Percentiles rank a stretch among this genome's conserved stretches.
Conservation (phyloP, 1,139 yeast genomes). For the Pichia sp. region DNA sequence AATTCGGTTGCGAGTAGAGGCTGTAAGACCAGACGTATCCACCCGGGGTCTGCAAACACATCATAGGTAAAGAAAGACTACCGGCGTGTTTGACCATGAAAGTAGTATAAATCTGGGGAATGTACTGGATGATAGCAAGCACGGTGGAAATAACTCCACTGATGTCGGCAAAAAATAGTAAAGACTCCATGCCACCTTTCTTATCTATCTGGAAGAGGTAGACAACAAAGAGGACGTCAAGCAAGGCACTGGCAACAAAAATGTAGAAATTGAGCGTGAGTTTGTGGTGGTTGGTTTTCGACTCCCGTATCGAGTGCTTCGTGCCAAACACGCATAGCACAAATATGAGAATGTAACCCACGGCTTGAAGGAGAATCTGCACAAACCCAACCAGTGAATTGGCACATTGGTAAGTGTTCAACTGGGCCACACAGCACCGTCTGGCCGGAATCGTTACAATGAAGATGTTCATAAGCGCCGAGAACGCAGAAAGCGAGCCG, state of each 20-base stretch:
- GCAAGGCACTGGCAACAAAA: slow-evolving; percentile 23
- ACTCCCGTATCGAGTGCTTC: slow-evolving; percentile 43
- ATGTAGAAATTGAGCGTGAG: slow-evolving; percentile 40
- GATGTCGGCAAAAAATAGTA: slow-evolving; percentile 45
- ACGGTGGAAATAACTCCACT: slow-evolving; percentile 62
- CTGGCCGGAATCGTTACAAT: slow-evolving; percentile 55
- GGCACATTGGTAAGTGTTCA: slow-evolving; percentile 55
- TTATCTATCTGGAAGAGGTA: slow-evolving; percentile 22
- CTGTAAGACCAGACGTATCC: slow-evolving; percentile 76
- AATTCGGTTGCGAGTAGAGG: slow-evolving; percentile 65
- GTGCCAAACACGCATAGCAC: slow-evolving; percentile 51
- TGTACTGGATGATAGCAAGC: slow-evolving; percentile 65
- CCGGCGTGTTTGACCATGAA: slow-evolving; percentile 71
- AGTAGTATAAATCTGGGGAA: slow-evolving; percentile 78
- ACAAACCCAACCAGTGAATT: slow-evolving; percentile 65
- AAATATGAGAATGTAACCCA: slow-evolving; percentile 59
- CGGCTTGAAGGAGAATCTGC: slow-evolving; percentile 66
- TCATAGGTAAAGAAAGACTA: slow-evolving; percentile 73
- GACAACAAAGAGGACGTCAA: slow-evolving; percentile 25
- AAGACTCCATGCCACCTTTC: slow-evolving; percentile 11
- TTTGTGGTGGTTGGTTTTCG: slow-evolving; percentile 41
- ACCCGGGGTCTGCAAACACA: slow-evolving; percentile 88
- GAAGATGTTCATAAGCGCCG: slow-evolving; percentile 65
- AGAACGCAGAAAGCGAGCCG: slow-evolving; percentile 69
- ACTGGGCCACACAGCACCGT: slow-evolving; percentile 43